Base-by-base conservation (phyloP, 2,329 filamentous ascomycete genomes). In the Elsinoe arachidis region DNA sequence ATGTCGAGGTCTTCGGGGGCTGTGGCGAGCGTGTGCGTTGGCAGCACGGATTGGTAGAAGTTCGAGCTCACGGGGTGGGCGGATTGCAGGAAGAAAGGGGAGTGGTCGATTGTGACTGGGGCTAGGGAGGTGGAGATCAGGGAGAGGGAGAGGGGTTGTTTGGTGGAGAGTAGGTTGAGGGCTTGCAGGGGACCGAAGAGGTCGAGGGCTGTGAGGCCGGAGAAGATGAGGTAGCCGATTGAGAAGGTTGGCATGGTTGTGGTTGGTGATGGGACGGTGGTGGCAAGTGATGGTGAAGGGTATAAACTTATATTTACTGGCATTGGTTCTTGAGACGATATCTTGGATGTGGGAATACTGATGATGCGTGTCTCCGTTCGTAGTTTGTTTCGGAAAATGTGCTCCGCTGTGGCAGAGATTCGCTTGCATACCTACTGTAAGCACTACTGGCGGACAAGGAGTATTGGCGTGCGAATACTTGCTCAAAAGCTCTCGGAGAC, bases 21-120 rank as follows among this genome's bases (percentile, higher is more conserved):
- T 3, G 73, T 68, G 41, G 70, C 72, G 63, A 83, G 83, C 0
- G 82, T 86, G 63, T 78, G 76, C 6, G 78, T 80, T 2, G 78
- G 77, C 2, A 77, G 38, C 78, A 66, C 58, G 44, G 30, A 23
- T 23, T 49, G 44, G n/a, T 49, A 21, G 39, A 43, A 43, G 39
- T n/a, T n/a, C 10, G 5, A 10, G 14, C 15, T 19, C 7, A 43
- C 14, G 19, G 39, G 39, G 15, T 15, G 39, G 9, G 19, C 15
- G 15, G 39, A 19, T 43, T 19, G 15, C 5, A 19, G 15, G 15
- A 43, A 19, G 15, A 15, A 43, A 19, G 15, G 15, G 9, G 39
- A 43, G 39, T 19, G 15, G 39, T 43, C 39, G 15, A 43, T 19
- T 15, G 15, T 43, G 2, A 43, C 39, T 43, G 39, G 39, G 5